Evolutionary conservation across 2,329 filamentous ascomycete species (phyloP), one percentile per base, ranked within the genome.

Genomic region (Cladosporium sp.): DNA sequence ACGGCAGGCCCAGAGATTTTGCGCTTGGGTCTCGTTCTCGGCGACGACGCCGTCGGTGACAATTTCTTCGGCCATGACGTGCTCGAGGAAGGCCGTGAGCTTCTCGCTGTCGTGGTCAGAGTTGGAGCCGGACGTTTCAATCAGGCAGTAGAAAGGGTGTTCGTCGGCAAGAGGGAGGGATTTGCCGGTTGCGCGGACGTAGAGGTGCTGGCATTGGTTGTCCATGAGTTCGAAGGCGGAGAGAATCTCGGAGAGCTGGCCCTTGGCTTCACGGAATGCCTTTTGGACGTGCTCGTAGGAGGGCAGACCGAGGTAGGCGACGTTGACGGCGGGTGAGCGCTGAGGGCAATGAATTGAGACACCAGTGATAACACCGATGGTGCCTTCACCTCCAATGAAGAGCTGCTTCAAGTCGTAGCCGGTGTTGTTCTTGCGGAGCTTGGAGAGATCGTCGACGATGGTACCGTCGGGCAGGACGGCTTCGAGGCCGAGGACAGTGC

Each of bases 221-320:
- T 99, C 94, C 93, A 99, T 99, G 62, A 99, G 81, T 77, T 99
- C 94, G 71, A 99, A 99, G 0, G 94, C 94, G 2, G 93, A 97
- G 4, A 99, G 82, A 66, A 99, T 97, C 76, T 99, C 94, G 0
- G 89, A 91, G 0, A 99, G 84, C 71, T 96, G 90, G 37, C 81
- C 80, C 79, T 97, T 97, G 55, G 94, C 93, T 73, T 93, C 90
- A 45, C 84, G 82, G 80, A 94, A 99, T 1, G 93, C 91, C 65
- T 83, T 77, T 70, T 94, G 90, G 12, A 91, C 90, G 71, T 96
- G 87, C 48, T 96, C 91, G 73, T 89, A 99, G 39, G 89, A 95
- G 66, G 93, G 86, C 24, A 97, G 79, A 28, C 91, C 93, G 64
- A 99, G 91, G 74, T 96, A 94, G 22, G 94, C 94, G 8, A 99